Percentiles rank a stretch among this genome's conserved stretches.
phyloP scores from a whole-genome alignment of 1,139 yeast species.

The Ogataea hybrid region DNA sequence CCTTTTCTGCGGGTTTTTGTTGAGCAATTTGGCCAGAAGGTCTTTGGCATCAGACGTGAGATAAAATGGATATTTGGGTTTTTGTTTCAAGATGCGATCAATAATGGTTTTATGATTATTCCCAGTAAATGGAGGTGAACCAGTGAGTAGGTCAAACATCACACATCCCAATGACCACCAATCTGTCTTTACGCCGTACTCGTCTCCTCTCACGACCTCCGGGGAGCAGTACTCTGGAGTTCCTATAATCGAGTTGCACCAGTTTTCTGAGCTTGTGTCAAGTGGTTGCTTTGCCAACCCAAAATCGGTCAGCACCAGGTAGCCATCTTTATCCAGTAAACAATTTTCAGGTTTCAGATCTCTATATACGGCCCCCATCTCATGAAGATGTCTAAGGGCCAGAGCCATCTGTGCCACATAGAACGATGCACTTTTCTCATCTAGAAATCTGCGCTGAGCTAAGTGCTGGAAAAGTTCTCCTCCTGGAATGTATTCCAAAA shows the following conservation, averaged over 20 bases:
- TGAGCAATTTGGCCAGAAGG: constrained; percentile 65
- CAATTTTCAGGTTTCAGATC: constrained; percentile 96
- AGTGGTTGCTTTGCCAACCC: constrained; percentile 66
- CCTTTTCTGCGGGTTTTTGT: constrained; percentile 73
- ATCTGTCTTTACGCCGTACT: constrained; percentile 86
- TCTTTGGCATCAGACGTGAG: constrained; percentile 85
- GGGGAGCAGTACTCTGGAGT: constrained; percentile 98
- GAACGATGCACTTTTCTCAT: constrained; percentile 76
- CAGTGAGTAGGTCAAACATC: constrained; percentile 81
- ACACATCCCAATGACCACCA: constrained; percentile 98
- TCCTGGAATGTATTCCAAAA: constrained; percentile 87
- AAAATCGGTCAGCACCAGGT: constrained; percentile 84
- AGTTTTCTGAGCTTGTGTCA: constrained; percentile 31
- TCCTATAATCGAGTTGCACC: constrained; percentile 77
- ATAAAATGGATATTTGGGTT: constrained; percentile 77
- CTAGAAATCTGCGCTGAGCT: constrained; percentile 46
- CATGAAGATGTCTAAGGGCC: constrained; percentile 79
- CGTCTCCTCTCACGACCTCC: constrained; percentile 79
- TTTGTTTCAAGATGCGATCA: constrained; percentile 76
- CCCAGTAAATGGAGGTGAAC: constrained; percentile 94
- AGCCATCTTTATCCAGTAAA: constrained; percentile 74
- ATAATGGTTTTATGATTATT: constrained; percentile 77
- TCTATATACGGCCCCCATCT: constrained; percentile 81
- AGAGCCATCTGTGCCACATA: constrained; percentile 86
- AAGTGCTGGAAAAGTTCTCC: constrained; percentile 90